A percentile compares a stretch with the other conserved stretches of the same genome.
Conservation (phyloP, 208 protist genomes). For the Trypanosoma conorhini region DNA sequence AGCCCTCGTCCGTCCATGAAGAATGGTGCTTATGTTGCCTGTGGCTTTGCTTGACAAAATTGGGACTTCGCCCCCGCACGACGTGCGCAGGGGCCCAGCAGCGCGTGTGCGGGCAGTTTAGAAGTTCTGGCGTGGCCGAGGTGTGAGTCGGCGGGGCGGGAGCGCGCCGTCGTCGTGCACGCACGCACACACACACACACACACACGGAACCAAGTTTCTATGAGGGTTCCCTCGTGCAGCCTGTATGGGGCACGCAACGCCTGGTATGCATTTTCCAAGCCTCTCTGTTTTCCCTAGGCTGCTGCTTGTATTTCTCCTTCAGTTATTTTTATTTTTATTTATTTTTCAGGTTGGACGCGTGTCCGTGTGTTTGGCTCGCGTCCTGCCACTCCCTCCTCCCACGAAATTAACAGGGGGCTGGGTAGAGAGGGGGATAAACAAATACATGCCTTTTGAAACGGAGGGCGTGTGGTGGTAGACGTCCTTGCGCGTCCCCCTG, state of each 20-base stretch:
- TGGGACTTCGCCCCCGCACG: constrained; percentile 10
- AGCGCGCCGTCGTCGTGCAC: neutral
- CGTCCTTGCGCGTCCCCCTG: neutral
- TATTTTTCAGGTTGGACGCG: neutral
- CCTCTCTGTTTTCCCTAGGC: neutral
- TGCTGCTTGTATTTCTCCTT: constrained; percentile 2
- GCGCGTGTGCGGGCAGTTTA: neutral
- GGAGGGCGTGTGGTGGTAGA: neutral
- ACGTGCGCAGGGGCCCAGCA: constrained; percentile 20
- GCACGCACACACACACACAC: neutral
- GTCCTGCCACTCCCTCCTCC: neutral
- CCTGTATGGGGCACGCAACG: neutral
- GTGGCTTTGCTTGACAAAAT: constrained; percentile 22
- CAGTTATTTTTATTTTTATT: neutral
- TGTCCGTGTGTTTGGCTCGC: neutral
- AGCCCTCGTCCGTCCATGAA: constrained; percentile 21
- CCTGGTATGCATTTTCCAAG: neutral
- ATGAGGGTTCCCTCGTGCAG: neutral
- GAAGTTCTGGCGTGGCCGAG: neutral
- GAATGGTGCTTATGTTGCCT: constrained; percentile 23
- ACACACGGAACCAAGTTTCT: neutral
- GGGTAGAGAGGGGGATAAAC: neutral
- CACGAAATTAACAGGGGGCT: neutral
- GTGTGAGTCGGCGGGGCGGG: neutral
- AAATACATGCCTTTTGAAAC: constrained; percentile 3